Percentiles rank a stretch among this genome's conserved stretches.
Conservation (phyloP, 2,329 filamentous ascomycete species). For the Aspergillus hortae region DNA sequence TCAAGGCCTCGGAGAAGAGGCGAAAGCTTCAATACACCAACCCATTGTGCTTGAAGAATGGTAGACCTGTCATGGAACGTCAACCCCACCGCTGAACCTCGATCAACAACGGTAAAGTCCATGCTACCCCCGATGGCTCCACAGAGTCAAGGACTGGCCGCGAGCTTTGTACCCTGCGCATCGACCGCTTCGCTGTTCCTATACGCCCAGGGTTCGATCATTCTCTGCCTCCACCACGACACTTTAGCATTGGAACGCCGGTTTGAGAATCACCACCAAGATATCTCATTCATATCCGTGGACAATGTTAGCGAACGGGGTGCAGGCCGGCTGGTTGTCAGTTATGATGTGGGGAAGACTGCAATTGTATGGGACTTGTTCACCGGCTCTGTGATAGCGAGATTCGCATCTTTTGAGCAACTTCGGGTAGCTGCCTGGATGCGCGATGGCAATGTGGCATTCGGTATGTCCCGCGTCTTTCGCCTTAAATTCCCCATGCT, state of each 20-base stretch:
- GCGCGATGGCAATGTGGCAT: constrained; percentile 93
- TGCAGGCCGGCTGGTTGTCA: constrained; percentile 80
- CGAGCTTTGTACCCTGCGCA: constrained; percentile 77
- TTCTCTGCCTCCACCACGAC: constrained; percentile 89
- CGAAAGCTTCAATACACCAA: too few species aligned
- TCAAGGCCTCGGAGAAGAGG: too few species aligned
- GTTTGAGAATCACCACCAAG: constrained; percentile 78
- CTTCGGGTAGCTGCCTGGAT: constrained; percentile 88
- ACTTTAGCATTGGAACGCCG: constrained; percentile 82
- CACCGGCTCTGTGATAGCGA: constrained; percentile 82
- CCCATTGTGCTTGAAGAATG: constrained; percentile 40
- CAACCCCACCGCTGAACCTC: constrained; percentile 58
- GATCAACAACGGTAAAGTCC: constrained; percentile 53
- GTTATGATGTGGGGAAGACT: constrained; percentile 85
- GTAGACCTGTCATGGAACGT: constrained; percentile 58
- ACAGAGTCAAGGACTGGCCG: constrained; percentile 28
- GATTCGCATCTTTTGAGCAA: constrained; percentile 89
- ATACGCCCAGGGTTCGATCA: constrained; percentile 75
- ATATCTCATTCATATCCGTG: constrained; percentile 78
- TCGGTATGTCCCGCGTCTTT: constrained; percentile 61
- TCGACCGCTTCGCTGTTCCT: constrained; percentile 89
- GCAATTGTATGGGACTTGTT: constrained; percentile 96
- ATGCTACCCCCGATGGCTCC: constrained; percentile 28
- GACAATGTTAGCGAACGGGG: constrained; percentile 89
- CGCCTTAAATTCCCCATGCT: background rate